Evolutionary conservation across 768 basidiomycete species (phyloP), one percentile per base, ranked within the genome.

Genomic region (Macrolepiota fuliginosa): DNA sequence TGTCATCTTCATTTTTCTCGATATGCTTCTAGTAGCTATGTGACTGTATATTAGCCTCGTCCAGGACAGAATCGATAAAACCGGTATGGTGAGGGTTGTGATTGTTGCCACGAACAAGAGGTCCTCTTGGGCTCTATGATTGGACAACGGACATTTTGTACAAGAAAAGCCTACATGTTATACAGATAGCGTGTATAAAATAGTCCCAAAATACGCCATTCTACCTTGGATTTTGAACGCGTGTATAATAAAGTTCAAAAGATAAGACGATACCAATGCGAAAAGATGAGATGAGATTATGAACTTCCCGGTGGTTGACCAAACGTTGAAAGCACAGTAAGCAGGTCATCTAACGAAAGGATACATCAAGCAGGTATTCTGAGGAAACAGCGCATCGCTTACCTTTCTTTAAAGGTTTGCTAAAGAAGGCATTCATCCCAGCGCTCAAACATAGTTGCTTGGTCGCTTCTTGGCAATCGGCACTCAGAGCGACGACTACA

Each of bases 371-470:
- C 13, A 24, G 1, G 22, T 27, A 22, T 27, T 13, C 12, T 19
- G 13, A 22, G 10, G 25, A 15, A 25, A 13, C 9, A 19, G 10
- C 13, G 36, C 1, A 22, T 10, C 15, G 67, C 77, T 57, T 61
- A 85, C 86, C 74, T 68, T 83, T 86, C 66, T 78, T 83, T 42
- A 90, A 73, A 12, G 90, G 90, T 72, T 91, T 91, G 68, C 84
- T 88, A 65, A 90, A 82, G 70, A 90, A 91, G 3, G 79, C 77
- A 66, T 90, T 89, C 90, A 91, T 91, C 10, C 90, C 90, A 2
- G 88, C 86, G 64, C 86, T 89, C n/a, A 90, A 71, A 66, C 89
- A 91, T 10, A 90, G 78, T 68, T 85, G 82, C 67, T 89, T 89
- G 1, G 89, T 89, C 3, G 87, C 88, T 54, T 89, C 87, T 72